Evolutionary conservation across 192 early-diverging fungal species (phyloP).

Genomic region (Coemansia sp.): DNA sequence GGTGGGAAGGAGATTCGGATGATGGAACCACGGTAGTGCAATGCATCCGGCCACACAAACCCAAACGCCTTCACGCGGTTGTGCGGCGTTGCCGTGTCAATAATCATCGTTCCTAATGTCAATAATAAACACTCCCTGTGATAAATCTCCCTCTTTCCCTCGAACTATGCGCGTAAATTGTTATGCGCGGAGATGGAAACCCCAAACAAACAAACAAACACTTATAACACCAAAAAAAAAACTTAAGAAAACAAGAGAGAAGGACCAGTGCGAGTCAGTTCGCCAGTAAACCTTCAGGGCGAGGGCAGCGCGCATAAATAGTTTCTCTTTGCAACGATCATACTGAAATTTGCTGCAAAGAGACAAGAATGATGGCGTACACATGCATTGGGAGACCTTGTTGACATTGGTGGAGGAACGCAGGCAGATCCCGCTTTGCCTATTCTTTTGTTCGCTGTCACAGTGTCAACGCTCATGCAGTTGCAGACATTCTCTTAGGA

Average conservation of each 20-base stretch:
- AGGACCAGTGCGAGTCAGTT: neutral
- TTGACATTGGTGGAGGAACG: too few species aligned
- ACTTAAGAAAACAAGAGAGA: neutral
- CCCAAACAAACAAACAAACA: neutral
- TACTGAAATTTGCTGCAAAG: neutral
- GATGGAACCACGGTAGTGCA: conserved; percentile 53
- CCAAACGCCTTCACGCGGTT: conserved; percentile 36
- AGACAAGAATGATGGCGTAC: neutral
- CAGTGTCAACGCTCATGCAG: neutral
- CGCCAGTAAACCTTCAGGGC: neutral
- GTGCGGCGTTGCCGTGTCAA: conserved; percentile 26
- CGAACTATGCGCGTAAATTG: neutral
- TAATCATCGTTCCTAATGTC: conserved; percentile 31
- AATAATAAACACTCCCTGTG: neutral
- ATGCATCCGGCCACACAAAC: conserved; percentile 38
- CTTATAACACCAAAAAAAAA: neutral
- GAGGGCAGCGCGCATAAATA: neutral
- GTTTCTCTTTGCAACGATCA: neutral
- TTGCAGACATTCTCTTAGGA: neutral
- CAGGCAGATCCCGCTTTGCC: neutral
- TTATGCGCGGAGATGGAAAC: neutral
- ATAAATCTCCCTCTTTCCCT: neutral
- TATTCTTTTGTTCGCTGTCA: neutral
- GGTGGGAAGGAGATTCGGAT: conserved; percentile 41
- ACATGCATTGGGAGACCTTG: neutral